Percentiles rank a stretch among this genome's conserved stretches.
phyloP scores from a whole-genome alignment of 2,329 filamentous ascomycete genomes.

The Fusarium sp. region DNA sequence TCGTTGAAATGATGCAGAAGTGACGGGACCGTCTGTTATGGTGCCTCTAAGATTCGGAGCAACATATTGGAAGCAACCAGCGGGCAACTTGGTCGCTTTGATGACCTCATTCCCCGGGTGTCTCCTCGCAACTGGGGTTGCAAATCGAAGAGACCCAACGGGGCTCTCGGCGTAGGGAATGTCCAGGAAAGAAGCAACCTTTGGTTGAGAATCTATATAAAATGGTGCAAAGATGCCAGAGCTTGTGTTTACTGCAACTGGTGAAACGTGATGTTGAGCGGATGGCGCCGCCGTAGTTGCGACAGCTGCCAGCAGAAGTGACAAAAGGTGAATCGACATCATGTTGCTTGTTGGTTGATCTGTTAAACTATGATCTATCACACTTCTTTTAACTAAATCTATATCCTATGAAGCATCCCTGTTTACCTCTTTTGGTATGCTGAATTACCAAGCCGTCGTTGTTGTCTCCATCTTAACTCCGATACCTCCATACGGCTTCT shows the following conservation, averaged over 20 bases:
- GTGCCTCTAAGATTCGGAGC: constrained; percentile 9
- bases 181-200: constrained; percentile 32
- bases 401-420: neutral
- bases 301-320: neutral
- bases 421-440: neutral
- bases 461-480: constrained; percentile 18
- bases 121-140: constrained; percentile 6
- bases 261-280: fast-evolving
- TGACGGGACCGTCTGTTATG: constrained; percentile 1
- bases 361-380: neutral
- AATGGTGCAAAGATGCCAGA: constrained; percentile 32
- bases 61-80: constrained; percentile 36
- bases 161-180: constrained; percentile 34
- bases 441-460: neutral
- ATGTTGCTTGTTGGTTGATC: neutral
- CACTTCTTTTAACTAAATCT: neutral
- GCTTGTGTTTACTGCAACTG: constrained; percentile 22
- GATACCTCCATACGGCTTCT: constrained; percentile 7
- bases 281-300: neutral
- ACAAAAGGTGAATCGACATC: neutral
- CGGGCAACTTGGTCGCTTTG: constrained; percentile 3
- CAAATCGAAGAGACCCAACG: constrained; percentile 21
- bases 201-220: neutral
- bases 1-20: constrained; percentile 25
- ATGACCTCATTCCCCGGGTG: neutral